These are phyloP conservation scores for Aspergillus japonicus DNA, from an alignment of 2,329 filamentous ascomycete genomes.

Conservation along the genomic window DNA sequence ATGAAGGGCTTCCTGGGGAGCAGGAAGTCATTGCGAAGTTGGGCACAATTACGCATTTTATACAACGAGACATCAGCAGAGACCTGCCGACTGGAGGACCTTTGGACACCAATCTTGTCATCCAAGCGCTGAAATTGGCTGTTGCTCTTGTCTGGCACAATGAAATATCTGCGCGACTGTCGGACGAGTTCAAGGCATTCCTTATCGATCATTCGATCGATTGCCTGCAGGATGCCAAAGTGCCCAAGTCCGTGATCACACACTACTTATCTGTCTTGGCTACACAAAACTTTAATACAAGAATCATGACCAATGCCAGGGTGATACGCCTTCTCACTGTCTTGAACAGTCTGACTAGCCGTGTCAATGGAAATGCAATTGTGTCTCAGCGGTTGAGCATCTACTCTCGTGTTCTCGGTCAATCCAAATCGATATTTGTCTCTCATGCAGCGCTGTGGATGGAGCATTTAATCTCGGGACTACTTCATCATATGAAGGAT, in stretches of 20 bases:
- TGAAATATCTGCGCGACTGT: slow-evolving; percentile 67
- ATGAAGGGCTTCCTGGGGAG: slow-evolving; percentile 75
- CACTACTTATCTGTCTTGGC: slow-evolving; percentile 78
- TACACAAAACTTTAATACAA: slow-evolving; percentile 73
- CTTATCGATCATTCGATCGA: slow-evolving; percentile 78
- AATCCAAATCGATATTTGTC: slow-evolving; percentile 69
- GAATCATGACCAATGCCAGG: slow-evolving; percentile 70
- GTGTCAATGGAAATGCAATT: slow-evolving; percentile 77
- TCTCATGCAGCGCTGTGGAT: slow-evolving; percentile 73
- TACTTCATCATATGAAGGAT: slow-evolving; percentile 76
- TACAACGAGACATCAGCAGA: slow-evolving; percentile 74
- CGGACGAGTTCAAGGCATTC: slow-evolving; percentile 75
- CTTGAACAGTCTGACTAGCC: slow-evolving; percentile 69
- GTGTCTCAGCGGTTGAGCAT: slow-evolving; percentile 73
- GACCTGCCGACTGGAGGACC: slow-evolving; percentile 56
- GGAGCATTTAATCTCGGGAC: slow-evolving; percentile 74
- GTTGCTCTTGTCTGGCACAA: slow-evolving; percentile 73
- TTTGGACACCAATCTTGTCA: slow-evolving; percentile 67
- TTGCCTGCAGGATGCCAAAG: slow-evolving; percentile 64
- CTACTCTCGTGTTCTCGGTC: slow-evolving; percentile 73
- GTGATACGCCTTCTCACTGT: slow-evolving; percentile 68
- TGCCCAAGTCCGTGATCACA: slow-evolving; percentile 74
- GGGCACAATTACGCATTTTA: slow-evolving; percentile 73
- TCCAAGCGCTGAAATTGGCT: slow-evolving; percentile 75
- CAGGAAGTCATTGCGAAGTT: slow-evolving; percentile 74